Evolutionary conservation across 768 basidiomycete genomes (phyloP).

Genomic region (Crucibulum laeve): DNA sequence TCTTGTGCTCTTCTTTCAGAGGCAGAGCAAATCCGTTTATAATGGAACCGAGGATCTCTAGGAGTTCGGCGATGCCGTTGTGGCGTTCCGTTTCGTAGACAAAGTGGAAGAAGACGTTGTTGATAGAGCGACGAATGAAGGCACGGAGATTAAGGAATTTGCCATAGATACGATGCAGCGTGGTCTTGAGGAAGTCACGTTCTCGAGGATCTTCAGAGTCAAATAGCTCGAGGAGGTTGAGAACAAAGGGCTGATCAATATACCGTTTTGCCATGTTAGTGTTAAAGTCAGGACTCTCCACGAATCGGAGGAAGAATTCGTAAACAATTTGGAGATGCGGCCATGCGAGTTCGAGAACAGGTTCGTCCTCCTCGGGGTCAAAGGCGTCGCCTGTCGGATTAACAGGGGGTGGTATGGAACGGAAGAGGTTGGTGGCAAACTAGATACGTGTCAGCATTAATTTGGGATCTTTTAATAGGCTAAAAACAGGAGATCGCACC

Average conservation of each 20-base stretch:
- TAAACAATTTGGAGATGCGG: conserved; percentile 99
- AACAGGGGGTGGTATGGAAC: conserved; percentile 98
- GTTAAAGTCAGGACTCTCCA: conserved; percentile 97
- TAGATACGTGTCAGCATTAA: conserved; percentile 26
- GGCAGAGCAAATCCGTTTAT: conserved; percentile 99
- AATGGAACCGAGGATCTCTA: conserved; percentile 98
- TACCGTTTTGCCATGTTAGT: conserved; percentile 96
- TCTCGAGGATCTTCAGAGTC: conserved; percentile 99
- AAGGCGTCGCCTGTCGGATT: conserved; percentile 98
- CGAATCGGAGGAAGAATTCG: conserved; percentile 98
- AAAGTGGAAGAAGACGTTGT: conserved; percentile 99
- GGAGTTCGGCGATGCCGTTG: conserved; percentile 96
- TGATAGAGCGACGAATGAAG: conserved; percentile 98
- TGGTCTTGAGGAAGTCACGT: conserved; percentile 99
- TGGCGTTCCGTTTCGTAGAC: conserved; percentile 98
- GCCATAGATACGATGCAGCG: conserved; percentile 97
- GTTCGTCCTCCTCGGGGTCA: conserved; percentile 99
- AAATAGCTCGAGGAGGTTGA: conserved; percentile 95
- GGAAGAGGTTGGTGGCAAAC: conserved; percentile 98
- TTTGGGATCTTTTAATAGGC: neutral
- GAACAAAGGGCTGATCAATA: conserved; percentile 93
- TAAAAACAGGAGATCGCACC: conserved; percentile 48
- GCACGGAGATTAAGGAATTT: conserved; percentile 99
- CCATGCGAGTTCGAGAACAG: conserved; percentile 98
- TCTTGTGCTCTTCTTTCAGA: conserved; percentile 99